Conservation (phyloP, 2,329 filamentous ascomycete species). For the Aspergillus sergii region DNA sequence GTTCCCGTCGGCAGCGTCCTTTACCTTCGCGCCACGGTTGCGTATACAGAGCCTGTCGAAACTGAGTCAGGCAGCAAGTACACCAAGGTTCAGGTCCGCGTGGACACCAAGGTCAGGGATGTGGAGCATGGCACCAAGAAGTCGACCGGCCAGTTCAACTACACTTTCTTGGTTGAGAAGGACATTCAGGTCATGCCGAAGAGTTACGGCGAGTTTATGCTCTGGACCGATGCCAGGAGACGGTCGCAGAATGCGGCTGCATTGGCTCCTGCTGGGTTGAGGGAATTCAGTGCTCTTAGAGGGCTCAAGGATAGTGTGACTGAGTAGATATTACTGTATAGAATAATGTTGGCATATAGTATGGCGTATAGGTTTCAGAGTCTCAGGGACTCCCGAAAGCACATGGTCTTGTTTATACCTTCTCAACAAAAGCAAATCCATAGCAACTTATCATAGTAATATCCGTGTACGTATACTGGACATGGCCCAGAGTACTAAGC, state of each 20-base stretch:
- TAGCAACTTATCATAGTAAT: background rate
- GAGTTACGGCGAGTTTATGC: conserved; percentile 66
- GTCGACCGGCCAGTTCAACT: conserved; percentile 74
- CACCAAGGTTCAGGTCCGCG: conserved; percentile 69
- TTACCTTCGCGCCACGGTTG: conserved; percentile 71
- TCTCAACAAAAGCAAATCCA: background rate
- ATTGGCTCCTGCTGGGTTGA: conserved; percentile 35
- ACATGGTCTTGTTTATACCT: background rate
- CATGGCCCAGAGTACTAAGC: background rate
- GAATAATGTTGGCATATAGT: background rate
- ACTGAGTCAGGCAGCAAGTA: conserved; percentile 51
- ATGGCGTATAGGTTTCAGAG: background rate
- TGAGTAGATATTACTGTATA: conserved; percentile 29
- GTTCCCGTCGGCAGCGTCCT: conserved; percentile 75
- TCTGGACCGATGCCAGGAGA: conserved; percentile 64
- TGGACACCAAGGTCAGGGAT: conserved; percentile 72
- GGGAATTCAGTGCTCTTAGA: conserved; percentile 37
- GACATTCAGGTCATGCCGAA: conserved; percentile 68
- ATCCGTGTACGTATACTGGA: background rate
- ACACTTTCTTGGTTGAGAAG: conserved; percentile 69
- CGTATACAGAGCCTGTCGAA: conserved; percentile 67
- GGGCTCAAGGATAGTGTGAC: conserved; percentile 42
- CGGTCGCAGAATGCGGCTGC: conserved; percentile 56
- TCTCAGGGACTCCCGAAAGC: background rate
- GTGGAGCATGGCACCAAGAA: conserved; percentile 70